These are phyloP conservation scores for Salix suchowensis DNA, from an alignment of 345 rosid species.

Conservation along the genomic window DNA sequence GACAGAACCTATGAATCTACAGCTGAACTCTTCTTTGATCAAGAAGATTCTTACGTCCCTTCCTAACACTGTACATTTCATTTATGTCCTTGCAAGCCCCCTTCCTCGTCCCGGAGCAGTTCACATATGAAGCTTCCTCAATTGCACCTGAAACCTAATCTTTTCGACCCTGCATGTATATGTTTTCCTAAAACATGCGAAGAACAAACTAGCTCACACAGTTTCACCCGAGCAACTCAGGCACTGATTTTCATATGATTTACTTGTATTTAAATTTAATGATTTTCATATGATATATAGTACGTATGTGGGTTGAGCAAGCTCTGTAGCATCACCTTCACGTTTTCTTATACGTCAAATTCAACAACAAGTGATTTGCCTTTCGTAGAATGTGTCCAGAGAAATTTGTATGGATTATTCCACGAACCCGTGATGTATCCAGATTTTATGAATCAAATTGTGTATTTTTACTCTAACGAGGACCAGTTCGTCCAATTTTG, in stretches of 20 bases:
- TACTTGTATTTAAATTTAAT: no score
- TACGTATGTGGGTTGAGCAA: not conserved
- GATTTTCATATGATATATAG: not conserved
- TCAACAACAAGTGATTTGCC: not conserved
- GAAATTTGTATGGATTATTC: not conserved
- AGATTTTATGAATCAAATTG: not conserved
- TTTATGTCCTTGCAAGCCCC: not conserved
- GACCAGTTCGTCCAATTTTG: not conserved
- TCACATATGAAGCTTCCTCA: slow-evolving; percentile 1
- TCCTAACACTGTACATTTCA: not conserved
- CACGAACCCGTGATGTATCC: not conserved
- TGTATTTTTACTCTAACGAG: not conserved
- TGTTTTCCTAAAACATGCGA: no score
- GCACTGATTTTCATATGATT: not conserved
- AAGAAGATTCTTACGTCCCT: no score
- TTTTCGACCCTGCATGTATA: no score
- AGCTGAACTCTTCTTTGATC: no score
- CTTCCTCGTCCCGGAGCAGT: not conserved
- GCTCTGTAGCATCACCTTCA: not conserved
- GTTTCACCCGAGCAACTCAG: not conserved
- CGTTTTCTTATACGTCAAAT: not conserved
- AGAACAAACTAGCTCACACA: not conserved
- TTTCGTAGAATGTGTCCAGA: not conserved
- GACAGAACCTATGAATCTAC: no score
- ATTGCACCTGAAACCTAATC: not conserved